Evolutionary conservation across 73 alveolate species (phyloP).

Genomic region (Tetrahymena malaccensis): DNA sequence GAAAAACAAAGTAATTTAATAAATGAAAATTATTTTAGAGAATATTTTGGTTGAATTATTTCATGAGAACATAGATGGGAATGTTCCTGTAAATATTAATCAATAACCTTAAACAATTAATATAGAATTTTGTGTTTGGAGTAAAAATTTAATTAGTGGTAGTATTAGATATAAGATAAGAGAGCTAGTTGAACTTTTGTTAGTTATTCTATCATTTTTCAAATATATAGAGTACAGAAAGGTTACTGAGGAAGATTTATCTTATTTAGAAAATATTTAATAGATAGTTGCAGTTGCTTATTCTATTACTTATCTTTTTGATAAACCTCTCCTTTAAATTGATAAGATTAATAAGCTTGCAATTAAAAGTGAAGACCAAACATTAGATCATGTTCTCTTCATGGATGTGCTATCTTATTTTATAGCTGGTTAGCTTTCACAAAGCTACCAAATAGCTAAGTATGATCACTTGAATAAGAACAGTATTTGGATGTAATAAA

Average conservation of each 20-base stretch:
- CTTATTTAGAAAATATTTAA: background rate
- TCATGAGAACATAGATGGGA: background rate
- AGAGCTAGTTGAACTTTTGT: background rate
- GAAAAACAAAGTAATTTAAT: background rate
- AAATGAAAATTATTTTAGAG: background rate
- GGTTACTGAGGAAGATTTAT: background rate
- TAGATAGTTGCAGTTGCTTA: background rate
- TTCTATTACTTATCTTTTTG: background rate
- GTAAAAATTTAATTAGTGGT: background rate
- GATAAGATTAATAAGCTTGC: background rate
- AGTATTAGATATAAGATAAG: background rate
- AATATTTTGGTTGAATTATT: background rate
- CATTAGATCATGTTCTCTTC: background rate
- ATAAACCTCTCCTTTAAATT: background rate
- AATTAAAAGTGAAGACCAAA: background rate
- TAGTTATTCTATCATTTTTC: background rate
- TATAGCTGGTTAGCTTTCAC: background rate
- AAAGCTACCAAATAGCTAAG: background rate
- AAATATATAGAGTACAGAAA: background rate
- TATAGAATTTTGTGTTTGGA: background rate
- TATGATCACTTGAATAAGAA: background rate
- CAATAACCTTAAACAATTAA: background rate
- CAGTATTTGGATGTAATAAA: background rate
- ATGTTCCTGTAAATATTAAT: background rate
- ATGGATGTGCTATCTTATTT: background rate